Base-by-base conservation (phyloP, 78 protist species). In the Salpingoeca rosetta region DNA sequence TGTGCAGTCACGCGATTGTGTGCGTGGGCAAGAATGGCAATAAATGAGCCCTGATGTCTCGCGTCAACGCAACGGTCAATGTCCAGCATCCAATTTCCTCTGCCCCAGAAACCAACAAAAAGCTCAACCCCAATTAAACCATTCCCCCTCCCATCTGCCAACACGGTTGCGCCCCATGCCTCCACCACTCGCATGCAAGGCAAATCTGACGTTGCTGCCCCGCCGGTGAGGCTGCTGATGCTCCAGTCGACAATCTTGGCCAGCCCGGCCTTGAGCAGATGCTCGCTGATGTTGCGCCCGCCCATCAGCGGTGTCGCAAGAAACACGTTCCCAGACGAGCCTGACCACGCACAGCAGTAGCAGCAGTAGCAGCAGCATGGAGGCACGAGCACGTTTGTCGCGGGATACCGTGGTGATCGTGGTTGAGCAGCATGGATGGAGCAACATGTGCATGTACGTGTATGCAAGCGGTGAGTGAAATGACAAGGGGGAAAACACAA, bases 221-320 rank as follows among this genome's bases (percentile, higher is more conserved):
- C 88, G 36, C n/a, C 37, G 37, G 84, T 35, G 43, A 85, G 45
- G 73, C 35, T 3, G 43, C 36, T 56, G 31, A 88, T 73, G 73
- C 82, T n/a, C 93, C 91, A 88, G 77, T 90, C 93, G 76, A 76
- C 88, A 39, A 81, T n/a, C 37, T 57, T 44, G n/a, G 89, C 93
- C 28, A 90, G 43, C 3, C 93, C 93, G 28, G 45, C 91, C 38
- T 56, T 51, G 65, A 75, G 38, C 11, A 90, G 88, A 36, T 79
- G 82, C 77, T 73, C 81, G 84, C 75, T 17, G 31, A 90, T 81
- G 87, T 80, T 75, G 76, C 90, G 88, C 7, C 26, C 76, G n/a
- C n/a, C n/a, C n/a, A n/a, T n/a, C n/a, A n/a, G n/a, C n/a, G n/a
- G n/a, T n/a, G n/a, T n/a, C n/a, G n/a, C n/a, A n/a, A n/a, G n/a